Evolutionary conservation across 805 yeast species (phyloP), one percentile per base, ranked within the genome.

Genomic region (Ogataea siamensis): DNA sequence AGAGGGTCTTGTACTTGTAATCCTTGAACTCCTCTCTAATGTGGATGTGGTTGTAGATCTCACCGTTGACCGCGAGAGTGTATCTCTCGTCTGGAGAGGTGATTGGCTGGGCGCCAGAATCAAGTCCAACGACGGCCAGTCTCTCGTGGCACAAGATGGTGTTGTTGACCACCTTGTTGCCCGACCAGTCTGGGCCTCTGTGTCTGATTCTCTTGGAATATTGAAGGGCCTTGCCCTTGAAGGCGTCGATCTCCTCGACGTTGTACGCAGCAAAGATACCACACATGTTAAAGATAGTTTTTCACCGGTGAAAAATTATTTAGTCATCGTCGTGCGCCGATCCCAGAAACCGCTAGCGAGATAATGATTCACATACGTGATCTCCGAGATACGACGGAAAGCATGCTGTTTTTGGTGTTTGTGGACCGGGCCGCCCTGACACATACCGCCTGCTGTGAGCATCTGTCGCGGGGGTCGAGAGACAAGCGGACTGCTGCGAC

Each of bases 181-280:
- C 99, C 25, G 88, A 76, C 99, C 99, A 93, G 68, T 93, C 99
- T 52, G 99, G 99, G 58, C 99, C 99, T 68, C 99, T 83, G 68
- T 93, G 99, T 71, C 99, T 82, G 63, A 91, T 83, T 68, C 89
- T 78, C 67, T 87, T 91, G 46, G 98, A 76, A 62, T 87, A 74
- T 63, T 87, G 94, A 46, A 93, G 73, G 30, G 98, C 98, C 60
- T 81, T 81, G 47, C 81, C 76, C 67, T 89, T 91, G 75, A 85
- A 93, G 39, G 71, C 68, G 53, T 82, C 81, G 44, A 85, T 82
- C 50, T 87, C 84, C 28, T 80, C 83, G 59, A 86, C 91, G 66
- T 73, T 80, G 67, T 75, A 87, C 34, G 94, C 88, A 46, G 97
- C 97, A 61, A 87, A 93, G 58, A 93, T 93, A 70, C 99, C 99